phyloP scores from a whole-genome alignment of 1,139 yeast genomes.

The Nematodospora anomalae region DNA sequence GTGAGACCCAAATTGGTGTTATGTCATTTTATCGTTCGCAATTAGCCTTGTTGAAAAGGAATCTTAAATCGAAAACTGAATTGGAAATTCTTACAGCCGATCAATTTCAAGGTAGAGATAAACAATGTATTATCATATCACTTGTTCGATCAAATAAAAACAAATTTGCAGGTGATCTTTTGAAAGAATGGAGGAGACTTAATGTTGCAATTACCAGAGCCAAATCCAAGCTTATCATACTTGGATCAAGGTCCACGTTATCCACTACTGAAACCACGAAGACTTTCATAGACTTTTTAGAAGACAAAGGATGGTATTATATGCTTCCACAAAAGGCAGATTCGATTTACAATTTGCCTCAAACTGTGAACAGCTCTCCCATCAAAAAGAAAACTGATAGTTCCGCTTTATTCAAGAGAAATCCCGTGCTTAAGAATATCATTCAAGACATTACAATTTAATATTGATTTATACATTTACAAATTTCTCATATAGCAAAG shows the following conservation, averaged over 20 bases:
- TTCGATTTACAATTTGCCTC: conserved; percentile 28
- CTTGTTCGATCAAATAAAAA: conserved; percentile 77
- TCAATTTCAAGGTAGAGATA: conserved; percentile 94
- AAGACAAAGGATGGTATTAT: conserved; percentile 64
- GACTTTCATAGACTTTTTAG: conserved; percentile 62
- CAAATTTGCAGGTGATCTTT: conserved; percentile 70
- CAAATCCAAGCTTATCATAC: conserved; percentile 71
- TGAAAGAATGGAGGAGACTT: conserved; percentile 87
- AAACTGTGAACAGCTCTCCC: conserved; percentile 8
- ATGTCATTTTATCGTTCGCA: conserved; percentile 91
- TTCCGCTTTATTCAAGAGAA: conserved; percentile 20
- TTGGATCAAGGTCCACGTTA: conserved; percentile 76
- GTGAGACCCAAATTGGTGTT: conserved; percentile 66
- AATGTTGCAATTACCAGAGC: conserved; percentile 96
- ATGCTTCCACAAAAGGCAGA: conserved; percentile 49
- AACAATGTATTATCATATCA: conserved; percentile 84
- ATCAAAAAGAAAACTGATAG: conserved; percentile 2
- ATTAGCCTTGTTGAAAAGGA: conserved; percentile 52
- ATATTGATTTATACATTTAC: conserved; percentile 4
- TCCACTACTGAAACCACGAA: conserved; percentile 54
- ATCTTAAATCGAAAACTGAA: conserved; percentile 38
- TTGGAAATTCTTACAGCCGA: conserved; percentile 91
- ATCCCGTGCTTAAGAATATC: conserved; percentile 27
- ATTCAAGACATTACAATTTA: conserved; percentile 18
- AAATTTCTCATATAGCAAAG: conserved; percentile 30